Base-by-base conservation (phyloP, 2,329 filamentous ascomycete genomes). In the Monosporascus sp. region DNA sequence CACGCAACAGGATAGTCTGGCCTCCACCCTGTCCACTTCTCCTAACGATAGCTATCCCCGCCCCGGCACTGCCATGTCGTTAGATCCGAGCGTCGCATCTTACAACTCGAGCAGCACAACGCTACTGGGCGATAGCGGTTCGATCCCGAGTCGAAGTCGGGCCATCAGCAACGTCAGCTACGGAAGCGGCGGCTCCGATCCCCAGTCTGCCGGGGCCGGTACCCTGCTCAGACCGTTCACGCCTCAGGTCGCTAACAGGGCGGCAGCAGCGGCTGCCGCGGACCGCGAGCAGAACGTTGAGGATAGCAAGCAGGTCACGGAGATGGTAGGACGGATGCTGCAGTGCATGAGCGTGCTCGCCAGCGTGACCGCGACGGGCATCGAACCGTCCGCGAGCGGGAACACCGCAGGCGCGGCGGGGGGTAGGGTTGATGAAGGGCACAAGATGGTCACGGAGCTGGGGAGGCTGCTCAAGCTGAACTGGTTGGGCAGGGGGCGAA, bases 281-380 rank as follows among this genome's bases (percentile, higher is more conserved):
- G 62, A 11, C 48, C 76, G 78, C 52, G 79, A 85, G 64, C 80
- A 83, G 63, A 84, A 84, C 65, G 74, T 83, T 16, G 82, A 86
- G 67, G 83, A 88, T 64, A 87, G 84, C 48, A 82, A 90, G 67
- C 85, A 94, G 66, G 85, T 97, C 51, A 96, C 94, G 1, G 92
- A 97, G 62, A 96, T 93, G 61, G 92, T 97, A 1, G 94, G 91
- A 0, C 80, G 93, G 49, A 96, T 99, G 90, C 77, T 99, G 58
- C 94, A 99, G 74, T 99, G 94, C 70, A 87, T 97, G 71, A 93
- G 88, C 68, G 91, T 99, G 7, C 77, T 99, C 22, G 89, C 90
- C 3, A 86, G 86, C 57, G 82, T 96, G 26, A 48, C 53, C 16
- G 45, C 22, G 68, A 65, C 46, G 60, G 60, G 60, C 50, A 44